These are phyloP conservation scores for Corynespora cassiicola DNA, from an alignment of 2,329 filamentous ascomycete genomes.

Conservation along the genomic window DNA sequence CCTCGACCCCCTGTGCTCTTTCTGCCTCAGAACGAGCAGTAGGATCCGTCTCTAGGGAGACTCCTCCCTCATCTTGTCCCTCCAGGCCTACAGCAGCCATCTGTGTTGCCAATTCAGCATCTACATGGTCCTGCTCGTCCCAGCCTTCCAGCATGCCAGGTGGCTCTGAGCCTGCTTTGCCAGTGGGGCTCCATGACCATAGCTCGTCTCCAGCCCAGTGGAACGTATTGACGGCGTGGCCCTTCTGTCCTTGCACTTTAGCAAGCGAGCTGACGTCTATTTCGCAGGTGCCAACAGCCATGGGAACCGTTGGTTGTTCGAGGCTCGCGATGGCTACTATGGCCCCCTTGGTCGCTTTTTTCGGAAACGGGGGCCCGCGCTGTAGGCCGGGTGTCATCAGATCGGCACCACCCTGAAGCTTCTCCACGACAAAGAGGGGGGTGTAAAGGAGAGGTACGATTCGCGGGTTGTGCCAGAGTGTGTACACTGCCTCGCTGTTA, in stretches of 20 bases:
- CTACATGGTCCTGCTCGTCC: slow-evolving; percentile 44
- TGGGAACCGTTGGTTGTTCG: slow-evolving; percentile 65
- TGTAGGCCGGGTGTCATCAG: slow-evolving; percentile 73
- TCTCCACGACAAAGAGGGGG: slow-evolving; percentile 65
- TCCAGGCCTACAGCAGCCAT: slow-evolving; percentile 50
- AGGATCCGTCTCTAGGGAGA: slow-evolving; percentile 42
- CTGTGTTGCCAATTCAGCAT: slow-evolving; percentile 45
- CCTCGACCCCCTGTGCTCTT: slow-evolving; percentile 37
- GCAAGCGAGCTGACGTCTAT: slow-evolving; percentile 65
- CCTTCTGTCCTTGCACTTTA: slow-evolving; percentile 65
- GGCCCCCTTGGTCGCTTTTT: slow-evolving; percentile 63
- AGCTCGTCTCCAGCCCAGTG: slow-evolving; percentile 74
- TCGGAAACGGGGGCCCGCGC: slow-evolving; percentile 68
- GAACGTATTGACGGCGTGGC: slow-evolving; percentile 68
- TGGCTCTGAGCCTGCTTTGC: slow-evolving; percentile 58
- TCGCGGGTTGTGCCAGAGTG: slow-evolving; percentile 68
- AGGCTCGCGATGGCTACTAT: slow-evolving; percentile 69
- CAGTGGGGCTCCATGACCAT: slow-evolving; percentile 67
- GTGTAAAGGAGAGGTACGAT: slow-evolving; percentile 71
- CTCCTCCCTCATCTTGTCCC: slow-evolving; percentile 56
- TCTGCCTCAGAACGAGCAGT: slow-evolving; percentile 40
- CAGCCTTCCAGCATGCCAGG: slow-evolving; percentile 63
- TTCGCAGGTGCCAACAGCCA: slow-evolving; percentile 69
- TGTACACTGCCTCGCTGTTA: slow-evolving; percentile 59
- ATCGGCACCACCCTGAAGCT: slow-evolving; percentile 69